Conservation (phyloP, 1,284 basidiomycete species). For the Exobasidium cylindrosporum region DNA sequence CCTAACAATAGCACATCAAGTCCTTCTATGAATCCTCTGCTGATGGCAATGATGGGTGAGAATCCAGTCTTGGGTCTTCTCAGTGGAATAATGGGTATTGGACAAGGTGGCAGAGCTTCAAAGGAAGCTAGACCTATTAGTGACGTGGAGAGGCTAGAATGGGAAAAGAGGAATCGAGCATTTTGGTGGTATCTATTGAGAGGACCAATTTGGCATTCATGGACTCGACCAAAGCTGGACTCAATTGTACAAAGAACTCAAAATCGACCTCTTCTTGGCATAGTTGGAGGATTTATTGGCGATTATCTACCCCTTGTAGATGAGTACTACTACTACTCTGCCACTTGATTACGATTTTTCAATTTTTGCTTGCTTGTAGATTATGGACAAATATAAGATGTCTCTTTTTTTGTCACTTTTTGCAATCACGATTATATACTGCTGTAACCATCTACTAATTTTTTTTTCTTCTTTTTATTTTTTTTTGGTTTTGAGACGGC, state of each 20-base stretch:
- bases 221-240: constrained; percentile 73
- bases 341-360: too few relatives aligned
- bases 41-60: constrained; percentile 41
- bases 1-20: neutral
- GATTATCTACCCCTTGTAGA: constrained; percentile 92
- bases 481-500: too few relatives aligned
- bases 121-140: constrained; percentile 41
- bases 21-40: constrained; percentile 29
- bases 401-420: too few relatives aligned
- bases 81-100: constrained; percentile 29
- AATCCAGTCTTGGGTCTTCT: constrained; percentile 44
- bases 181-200: constrained; percentile 82
- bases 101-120: constrained; percentile 18
- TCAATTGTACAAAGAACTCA: constrained; percentile 63
- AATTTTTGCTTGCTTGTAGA: too few relatives aligned
- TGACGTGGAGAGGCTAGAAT: constrained; percentile 62
- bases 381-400: too few relatives aligned
- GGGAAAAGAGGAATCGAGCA: constrained; percentile 74
- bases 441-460: too few relatives aligned
- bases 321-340: constrained; percentile 79
- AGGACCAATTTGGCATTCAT: constrained; percentile 81
- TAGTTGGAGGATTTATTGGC: constrained; percentile 72
- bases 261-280: constrained; percentile 68
- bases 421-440: too few relatives aligned
- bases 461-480: too few relatives aligned